These are phyloP conservation scores for Phytophthora tentaculata DNA, from an alignment of 352 stramenopile species.

Conservation along the genomic window DNA sequence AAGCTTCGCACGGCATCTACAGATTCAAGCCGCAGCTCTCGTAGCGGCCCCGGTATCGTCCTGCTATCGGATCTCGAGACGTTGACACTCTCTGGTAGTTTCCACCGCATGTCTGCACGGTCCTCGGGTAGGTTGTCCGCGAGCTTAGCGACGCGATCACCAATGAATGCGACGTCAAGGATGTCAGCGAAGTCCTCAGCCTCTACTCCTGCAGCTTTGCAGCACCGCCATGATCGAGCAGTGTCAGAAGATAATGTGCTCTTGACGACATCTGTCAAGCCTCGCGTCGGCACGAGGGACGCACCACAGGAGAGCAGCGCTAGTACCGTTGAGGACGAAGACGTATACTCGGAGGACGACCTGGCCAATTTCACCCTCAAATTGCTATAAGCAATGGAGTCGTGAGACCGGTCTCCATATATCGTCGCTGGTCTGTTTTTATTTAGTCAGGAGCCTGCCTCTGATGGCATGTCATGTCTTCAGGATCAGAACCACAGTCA, in stretches of 20 bases:
- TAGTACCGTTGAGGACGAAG: constrained; percentile 48
- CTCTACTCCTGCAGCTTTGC: constrained; percentile 14
- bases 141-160: constrained; percentile 16
- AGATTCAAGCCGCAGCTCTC: constrained; percentile 43
- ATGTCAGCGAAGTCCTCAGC: constrained; percentile 28
- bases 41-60: constrained; percentile 57
- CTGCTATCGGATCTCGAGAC: constrained; percentile 71
- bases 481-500: constrained; percentile 11
- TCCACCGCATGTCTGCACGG: constrained; percentile 39
- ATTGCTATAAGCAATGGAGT: constrained; percentile 37
- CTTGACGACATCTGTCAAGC: constrained; percentile 19
- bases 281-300: constrained; percentile 19
- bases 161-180: constrained; percentile 10
- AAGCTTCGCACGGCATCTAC: constrained; percentile 58
- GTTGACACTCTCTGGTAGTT: constrained; percentile 66
- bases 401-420: no score
- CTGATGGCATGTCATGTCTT: not conserved
- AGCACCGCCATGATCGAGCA: constrained; percentile 51
- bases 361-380: constrained; percentile 82
- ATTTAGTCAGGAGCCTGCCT: constrained; percentile 32
- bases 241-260: constrained; percentile 67
- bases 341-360: constrained; percentile 66
- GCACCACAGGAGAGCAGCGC: constrained; percentile 35
- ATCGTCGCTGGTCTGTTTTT: constrained; percentile 24
- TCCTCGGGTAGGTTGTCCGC: constrained; percentile 29